phyloP scores from a whole-genome alignment of 2,329 filamentous ascomycete species.

The Colletotrichum viniferum region DNA sequence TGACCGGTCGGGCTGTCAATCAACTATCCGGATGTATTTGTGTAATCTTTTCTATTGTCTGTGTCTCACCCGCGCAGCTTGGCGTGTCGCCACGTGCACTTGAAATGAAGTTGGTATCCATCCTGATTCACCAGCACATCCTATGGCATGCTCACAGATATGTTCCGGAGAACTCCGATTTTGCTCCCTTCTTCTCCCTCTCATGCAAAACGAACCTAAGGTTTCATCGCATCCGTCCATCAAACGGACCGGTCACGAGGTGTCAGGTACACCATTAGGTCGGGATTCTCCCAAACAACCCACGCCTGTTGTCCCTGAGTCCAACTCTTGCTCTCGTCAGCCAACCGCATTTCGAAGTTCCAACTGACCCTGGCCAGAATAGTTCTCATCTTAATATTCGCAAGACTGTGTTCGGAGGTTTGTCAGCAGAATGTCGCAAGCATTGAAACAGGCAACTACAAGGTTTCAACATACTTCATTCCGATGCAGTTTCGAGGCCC shows the following conservation, averaged over 20 bases:
- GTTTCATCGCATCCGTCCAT: background rate
- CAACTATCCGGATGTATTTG: too few species aligned
- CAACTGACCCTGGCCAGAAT: conserved; percentile 48
- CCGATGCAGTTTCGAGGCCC: conserved; percentile 35
- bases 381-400: conserved; percentile 52
- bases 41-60: too few species aligned
- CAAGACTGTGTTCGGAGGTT: conserved; percentile 30
- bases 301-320: conserved; percentile 20
- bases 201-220: too few species aligned
- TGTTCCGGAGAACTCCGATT: background rate
- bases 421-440: background rate
- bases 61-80: too few species aligned
- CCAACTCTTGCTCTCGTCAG: conserved; percentile 33
- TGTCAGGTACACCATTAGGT: background rate
- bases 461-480: conserved; percentile 28
- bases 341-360: conserved; percentile 47
- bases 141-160: too few species aligned
- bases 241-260: background rate
- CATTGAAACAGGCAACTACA: background rate
- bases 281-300: background rate
- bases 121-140: too few species aligned
- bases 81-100: too few species aligned
- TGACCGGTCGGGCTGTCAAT: too few species aligned
- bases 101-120: too few species aligned
- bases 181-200: background rate